Base-by-base conservation (phyloP, 2,329 filamentous ascomycete species). In the Acarospora socialis region DNA sequence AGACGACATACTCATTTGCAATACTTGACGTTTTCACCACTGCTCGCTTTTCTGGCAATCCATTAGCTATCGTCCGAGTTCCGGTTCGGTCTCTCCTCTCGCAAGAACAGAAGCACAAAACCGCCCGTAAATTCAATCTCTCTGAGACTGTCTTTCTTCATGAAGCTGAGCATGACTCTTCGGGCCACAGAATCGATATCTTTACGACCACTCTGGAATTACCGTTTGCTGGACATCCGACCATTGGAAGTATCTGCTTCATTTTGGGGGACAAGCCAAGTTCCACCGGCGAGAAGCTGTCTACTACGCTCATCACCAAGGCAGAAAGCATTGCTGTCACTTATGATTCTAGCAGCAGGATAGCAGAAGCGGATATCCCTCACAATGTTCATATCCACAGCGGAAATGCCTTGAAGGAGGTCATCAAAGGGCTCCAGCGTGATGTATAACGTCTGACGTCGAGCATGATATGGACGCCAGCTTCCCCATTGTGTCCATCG, bases 91-190 rank as follows among this genome's bases (percentile, higher is more conserved):
- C 51, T 6, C 43, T 51, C n/a, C 54, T 73, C 14, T 58, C 59
- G 2, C 63, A 69, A 43, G 48, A 54, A 2, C 60, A 65, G 45
- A 76, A 77, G 46, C 69, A 73, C 46, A 46, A 53, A 39, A 66
- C 77, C 38, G 70, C 72, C 25, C 56, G 60, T 34, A 73, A 77
- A 51, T 76, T 77, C 56, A 73, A 72, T 51, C 65, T 72, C 44
- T 72, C 68, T 30, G 71, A 75, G 50, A 76, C 71, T 0, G 67
- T 73, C 28, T 77, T 77, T 45, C 51, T 76, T 20, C 68, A 76
- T 52, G 61, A 65, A 27, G 37, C 46, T 6, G 32, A 13, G n/a
- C 14, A 40, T 17, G 52, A 56, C 28, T 39, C 46, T 14, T 36
- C 42, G 8, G 47, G 50, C 33, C 46, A 55, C 37, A 52, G 52